Conservation (phyloP, 2,329 filamentous ascomycete genomes). For the Xylariaceae sp. region DNA sequence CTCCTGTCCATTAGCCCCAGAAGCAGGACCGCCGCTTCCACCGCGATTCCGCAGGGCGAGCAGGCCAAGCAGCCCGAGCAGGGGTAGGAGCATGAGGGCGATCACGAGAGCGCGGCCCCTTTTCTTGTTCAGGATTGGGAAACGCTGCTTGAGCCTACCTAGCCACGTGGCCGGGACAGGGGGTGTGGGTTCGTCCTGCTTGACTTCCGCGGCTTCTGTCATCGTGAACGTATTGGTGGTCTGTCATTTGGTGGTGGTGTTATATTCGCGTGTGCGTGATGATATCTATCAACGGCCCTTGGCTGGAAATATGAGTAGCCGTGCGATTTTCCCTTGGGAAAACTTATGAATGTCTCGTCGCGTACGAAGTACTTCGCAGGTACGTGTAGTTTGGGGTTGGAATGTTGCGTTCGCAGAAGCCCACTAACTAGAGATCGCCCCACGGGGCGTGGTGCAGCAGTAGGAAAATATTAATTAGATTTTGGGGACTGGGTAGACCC, state of each 20-base stretch:
- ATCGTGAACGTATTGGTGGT: slow-evolving; percentile 8
- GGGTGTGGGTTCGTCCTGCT: slow-evolving; percentile 10
- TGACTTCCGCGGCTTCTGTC: slow-evolving; percentile 18
- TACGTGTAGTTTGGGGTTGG: too few relatives aligned
- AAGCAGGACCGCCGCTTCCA: slow-evolving; percentile 3
- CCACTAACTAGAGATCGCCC: background rate
- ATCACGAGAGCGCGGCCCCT: slow-evolving; percentile 29
- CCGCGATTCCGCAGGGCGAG: slow-evolving; percentile 33
- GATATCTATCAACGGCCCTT: too few relatives aligned
- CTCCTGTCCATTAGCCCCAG: slow-evolving; percentile 10
- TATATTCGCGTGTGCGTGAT: background rate
- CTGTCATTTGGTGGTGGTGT: slow-evolving; percentile 13
- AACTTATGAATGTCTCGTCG: too few relatives aligned
- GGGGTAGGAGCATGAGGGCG: slow-evolving; percentile 36
- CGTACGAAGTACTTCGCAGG: too few relatives aligned
- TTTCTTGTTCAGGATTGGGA: slow-evolving; percentile 35
- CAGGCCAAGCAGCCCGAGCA: slow-evolving; percentile 37
- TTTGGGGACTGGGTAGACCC: too few relatives aligned
- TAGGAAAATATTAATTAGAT: background rate
- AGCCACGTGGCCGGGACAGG: slow-evolving; percentile 20
- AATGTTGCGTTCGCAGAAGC: too few relatives aligned
- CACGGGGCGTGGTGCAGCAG: background rate
- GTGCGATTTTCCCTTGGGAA: too few relatives aligned
- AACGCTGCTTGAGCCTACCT: slow-evolving; percentile 28
- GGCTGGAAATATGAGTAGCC: too few relatives aligned